Base-by-base conservation (phyloP, 768 basidiomycete genomes). In the Russula vinacea region DNA sequence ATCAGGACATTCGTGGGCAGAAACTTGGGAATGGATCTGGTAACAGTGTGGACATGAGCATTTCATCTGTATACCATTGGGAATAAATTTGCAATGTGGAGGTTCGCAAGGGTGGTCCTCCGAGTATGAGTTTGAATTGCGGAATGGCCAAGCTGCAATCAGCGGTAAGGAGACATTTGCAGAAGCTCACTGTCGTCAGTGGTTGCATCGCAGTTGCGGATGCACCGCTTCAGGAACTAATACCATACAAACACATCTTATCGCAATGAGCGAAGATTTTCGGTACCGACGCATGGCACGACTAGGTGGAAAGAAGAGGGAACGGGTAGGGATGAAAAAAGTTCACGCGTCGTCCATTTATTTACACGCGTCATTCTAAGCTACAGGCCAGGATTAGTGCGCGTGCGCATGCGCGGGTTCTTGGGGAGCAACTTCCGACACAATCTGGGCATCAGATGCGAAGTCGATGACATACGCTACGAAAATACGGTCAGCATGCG, bases 381-480 rank as follows among this genome's bases (percentile, higher is more conserved):
- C 4, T 61, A 44, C 29, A 29, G 22, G 5, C 55, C 33, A 22
- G 33, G 39, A 37, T 55, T 42, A 64, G 39, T 66, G 64, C 33
- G 51, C 29, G 17, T 67, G 66, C 19, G 66, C 58, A 52, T 60
- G 63, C 39, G 66, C 42, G 9, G 66, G 54, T 2, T 68, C 62
- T 56, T 68, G 68, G 33, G 68, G 58, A 11, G 61, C 67, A 49
- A 67, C 42, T 49, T 68, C 68, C 62, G 58, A 47, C 16, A 56
- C 68, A 33, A 65, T 57, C 6, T 49, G 2, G 2, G 40, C 52
- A 0, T 69, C 52, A 2, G 62, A 0, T 10, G 52, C 32, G 53
- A 64, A 72, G 71, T 93, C 88, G 62, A 93, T 81, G 40, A 80
- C 77, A 71, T 92, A 92, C 44, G 85, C 92, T 94, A 69, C 14